Base-by-base conservation (phyloP, 192 early-diverging fungal species). In the Umbelopsis sp. region DNA sequence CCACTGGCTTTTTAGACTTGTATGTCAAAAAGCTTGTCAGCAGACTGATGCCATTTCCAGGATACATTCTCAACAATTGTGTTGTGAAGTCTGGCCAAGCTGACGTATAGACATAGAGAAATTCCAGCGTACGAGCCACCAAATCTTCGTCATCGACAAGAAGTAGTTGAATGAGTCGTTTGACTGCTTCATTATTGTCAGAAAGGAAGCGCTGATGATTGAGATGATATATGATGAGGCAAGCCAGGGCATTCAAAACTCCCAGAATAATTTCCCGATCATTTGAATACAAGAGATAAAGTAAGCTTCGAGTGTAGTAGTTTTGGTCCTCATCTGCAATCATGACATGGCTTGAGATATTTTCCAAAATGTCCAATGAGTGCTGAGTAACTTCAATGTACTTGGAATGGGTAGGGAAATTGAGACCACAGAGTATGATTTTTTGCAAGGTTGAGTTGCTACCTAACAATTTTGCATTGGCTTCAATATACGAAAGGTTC, bases 321-420 rank as follows among this genome's bases (percentile, higher is more conserved):
- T 1, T 0, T 41, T 85, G 79, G 51, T 94, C 93, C 58, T 79
- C 72, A 0, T 76, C 72, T 3, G 85, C 87, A 11, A 93, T 67
- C 9, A 74, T 72, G 50, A 91, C 73, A 71, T 83, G 77, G 2
- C 71, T 68, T 22, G 87, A 79, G 49, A 94, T 74, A 72, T 89
- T 91, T 66, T 93, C 90, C 61, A 92, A 76, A n/a, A 91, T 83
- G 33, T 93, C 91, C 16, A 94, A 73, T 41, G 83, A 83, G 66
- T 93, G 80, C 44, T 85, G 79, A 52, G 84, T 83, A 25, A 91
- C 75, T 21, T 91, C 82, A 20, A 81, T 80, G 58, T 86, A 89
- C 21, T 79, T 68, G 6, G 82, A 72, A 22, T 70, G 67, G 15
- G 86, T 58, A 25, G 88, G 86, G 49, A 93, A 79, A 0, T 86